phyloP scores from a whole-genome alignment of 2,329 filamentous ascomycete genomes.

The Coniochaeta sp. region DNA sequence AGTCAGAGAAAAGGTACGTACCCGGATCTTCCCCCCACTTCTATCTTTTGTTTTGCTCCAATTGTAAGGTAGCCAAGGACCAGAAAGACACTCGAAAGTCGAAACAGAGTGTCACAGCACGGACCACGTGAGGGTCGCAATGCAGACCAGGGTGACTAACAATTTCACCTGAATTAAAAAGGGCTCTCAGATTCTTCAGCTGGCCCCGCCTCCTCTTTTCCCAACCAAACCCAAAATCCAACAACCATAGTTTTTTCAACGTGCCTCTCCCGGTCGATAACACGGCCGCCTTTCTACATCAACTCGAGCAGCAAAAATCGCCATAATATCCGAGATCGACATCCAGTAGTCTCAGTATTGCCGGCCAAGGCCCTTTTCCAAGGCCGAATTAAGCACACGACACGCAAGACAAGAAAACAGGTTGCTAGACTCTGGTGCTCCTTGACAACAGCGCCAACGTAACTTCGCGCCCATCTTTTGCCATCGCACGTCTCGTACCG shows the following conservation, averaged over 20 bases:
- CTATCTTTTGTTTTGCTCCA: no score
- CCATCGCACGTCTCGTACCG: not conserved
- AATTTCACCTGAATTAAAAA: not conserved
- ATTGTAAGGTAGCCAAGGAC: not conserved
- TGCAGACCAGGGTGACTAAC: no score
- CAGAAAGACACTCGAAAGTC: no score
- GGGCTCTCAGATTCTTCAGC: not conserved
- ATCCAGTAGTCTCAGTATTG: constrained; percentile 3
- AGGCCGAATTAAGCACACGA: not conserved
- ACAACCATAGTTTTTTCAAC: not conserved
- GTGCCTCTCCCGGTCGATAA: not conserved
- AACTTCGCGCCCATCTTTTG: not conserved
- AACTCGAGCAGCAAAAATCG: not conserved
- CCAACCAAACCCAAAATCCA: not conserved
- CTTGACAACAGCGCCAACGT: not conserved
- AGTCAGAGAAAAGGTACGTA: not conserved
- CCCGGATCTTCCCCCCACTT: not conserved
- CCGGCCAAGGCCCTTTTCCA: not conserved
- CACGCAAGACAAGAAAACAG: not conserved
- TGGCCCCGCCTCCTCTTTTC: not conserved
- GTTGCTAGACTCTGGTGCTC: not conserved
- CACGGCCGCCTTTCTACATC: not conserved
- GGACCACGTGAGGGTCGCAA: not conserved
- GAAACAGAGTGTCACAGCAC: not conserved
- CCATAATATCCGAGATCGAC: not conserved